Base-by-base conservation (phyloP, 257 asterid genomes). In the Nicotiana tomentosiformis region DNA sequence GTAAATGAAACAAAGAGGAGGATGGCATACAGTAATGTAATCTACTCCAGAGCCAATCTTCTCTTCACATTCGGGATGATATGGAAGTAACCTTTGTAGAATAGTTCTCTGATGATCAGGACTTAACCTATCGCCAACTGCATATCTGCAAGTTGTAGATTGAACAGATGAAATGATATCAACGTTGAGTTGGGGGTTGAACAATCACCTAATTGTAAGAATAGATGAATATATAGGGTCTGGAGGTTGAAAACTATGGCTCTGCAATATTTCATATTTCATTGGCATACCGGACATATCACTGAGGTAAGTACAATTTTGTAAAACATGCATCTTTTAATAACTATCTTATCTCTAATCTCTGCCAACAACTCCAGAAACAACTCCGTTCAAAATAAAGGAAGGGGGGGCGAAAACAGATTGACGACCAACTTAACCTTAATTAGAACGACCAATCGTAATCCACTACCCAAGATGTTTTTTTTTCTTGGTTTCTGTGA, bases 41-140 rank as follows among this genome's bases (percentile, higher is more conserved):
- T 95, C 93, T 76, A 93, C 87, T 87, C 98, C 98, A 72, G 80
- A 84, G 30, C 98, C 98, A 32, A 95, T 92, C 89, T 95, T 95
- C 87, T 85, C 83, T 66, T 91, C 92, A 82, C 82, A 84, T 82
- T 91, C 93, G 1, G 98, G 98, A 91, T 95, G 98, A 88, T 91
- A 82, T 16, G 95, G 95, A 70, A 85, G 98, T 90, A 96, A 81
- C 90, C 96, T 94, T 68, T 92, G 95, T 77, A 93, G 70, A 86
- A 96, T 90, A 78, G 89, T 87, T 84, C 85, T 91, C 91, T 94
- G 93, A 81, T 96, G 98, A 65, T 92, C 96, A 18, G 93, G 93
- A 72, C 93, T 93, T 92, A 94, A 88, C 81, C 90, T 88, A 85
- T 91, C 95, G 76, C 98, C 99, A 84, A 90, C 84, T 87, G 83